Conservation (phyloP, 805 yeast genomes). For the Pichia exigua region DNA sequence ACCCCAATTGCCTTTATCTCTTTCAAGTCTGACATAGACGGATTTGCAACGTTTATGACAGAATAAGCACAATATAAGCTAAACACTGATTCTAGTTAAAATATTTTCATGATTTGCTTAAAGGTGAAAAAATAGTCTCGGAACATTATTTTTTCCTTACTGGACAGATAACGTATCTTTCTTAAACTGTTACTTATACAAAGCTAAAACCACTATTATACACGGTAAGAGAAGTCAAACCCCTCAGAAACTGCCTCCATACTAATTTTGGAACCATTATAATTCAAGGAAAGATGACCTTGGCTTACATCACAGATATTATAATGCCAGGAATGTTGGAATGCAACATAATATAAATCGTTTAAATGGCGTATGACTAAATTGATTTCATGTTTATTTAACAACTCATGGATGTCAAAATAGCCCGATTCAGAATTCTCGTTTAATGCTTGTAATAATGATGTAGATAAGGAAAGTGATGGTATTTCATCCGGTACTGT, state of each 20-base stretch:
- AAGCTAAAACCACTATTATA: neutral
- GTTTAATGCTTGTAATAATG: conserved; percentile 10
- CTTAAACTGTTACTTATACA: neutral
- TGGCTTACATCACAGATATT: conserved; percentile 55
- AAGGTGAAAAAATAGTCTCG: no score
- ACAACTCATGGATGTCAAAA: conserved; percentile 34
- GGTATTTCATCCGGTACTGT: conserved; percentile 22
- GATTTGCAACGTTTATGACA: no score
- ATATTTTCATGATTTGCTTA: no score
- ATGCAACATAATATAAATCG: conserved; percentile 55
- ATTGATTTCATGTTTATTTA: conserved; percentile 33
- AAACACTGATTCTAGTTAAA: no score
- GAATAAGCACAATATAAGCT: no score
- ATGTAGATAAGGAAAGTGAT: conserved; percentile 22
- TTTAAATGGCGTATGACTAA: conserved; percentile 42
- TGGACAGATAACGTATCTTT: no score
- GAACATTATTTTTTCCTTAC: no score
- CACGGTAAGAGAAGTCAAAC: conserved; percentile 40
- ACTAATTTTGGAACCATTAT: conserved; percentile 28
- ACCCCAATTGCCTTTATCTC: neutral
- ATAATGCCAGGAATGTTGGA: conserved; percentile 71
- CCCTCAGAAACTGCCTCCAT: conserved; percentile 52
- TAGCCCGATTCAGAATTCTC: conserved; percentile 26
- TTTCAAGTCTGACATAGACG: neutral
- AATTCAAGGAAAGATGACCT: conserved; percentile 39